A percentile compares a stretch with the other conserved stretches of the same genome.
Conservation (phyloP, 805 yeast genomes). For the Starmerella davenportii region DNA sequence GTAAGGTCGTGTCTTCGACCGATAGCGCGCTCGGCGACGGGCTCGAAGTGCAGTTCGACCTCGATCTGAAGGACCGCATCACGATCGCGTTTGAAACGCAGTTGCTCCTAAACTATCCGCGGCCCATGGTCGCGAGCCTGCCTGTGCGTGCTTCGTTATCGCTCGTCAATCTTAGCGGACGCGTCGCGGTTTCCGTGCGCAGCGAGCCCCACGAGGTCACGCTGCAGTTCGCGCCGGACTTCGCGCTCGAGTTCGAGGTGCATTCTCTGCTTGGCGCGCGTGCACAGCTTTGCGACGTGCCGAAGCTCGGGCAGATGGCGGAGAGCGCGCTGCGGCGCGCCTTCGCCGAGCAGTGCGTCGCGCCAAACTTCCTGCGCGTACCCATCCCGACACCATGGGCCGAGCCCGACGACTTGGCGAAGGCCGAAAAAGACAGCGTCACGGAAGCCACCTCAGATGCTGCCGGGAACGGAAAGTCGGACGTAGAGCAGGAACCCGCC, state of each 20-base stretch:
- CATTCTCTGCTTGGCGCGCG: constrained; percentile 82
- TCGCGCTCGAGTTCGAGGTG: constrained; percentile 72
- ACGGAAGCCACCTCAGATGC: no score
- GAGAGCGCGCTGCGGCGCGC: constrained; percentile 69
- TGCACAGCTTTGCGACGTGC: constrained; percentile 80
- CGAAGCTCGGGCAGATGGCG: constrained; percentile 69
- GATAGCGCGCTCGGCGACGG: constrained; percentile 16
- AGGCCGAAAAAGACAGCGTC: no score
- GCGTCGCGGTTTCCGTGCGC: constrained; percentile 50
- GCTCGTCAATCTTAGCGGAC: constrained; percentile 77
- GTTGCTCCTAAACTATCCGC: constrained; percentile 57
- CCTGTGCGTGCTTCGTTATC: constrained; percentile 78
- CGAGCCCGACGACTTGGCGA: not conserved
- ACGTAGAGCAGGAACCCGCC: no score
- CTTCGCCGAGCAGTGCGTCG: constrained; percentile 86
- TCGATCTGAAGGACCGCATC: constrained; percentile 65
- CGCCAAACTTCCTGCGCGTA: constrained; percentile 79
- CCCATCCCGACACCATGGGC: constrained; percentile 36
- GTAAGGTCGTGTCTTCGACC: constrained; percentile 37
- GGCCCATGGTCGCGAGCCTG: constrained; percentile 64
- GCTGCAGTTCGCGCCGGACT: constrained; percentile 84
- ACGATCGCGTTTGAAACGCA: constrained; percentile 69
- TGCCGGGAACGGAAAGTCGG: no score
- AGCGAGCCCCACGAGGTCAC: constrained; percentile 43
- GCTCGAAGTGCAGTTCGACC: constrained; percentile 70